phyloP scores from a whole-genome alignment of 352 stramenopile species.

The Aphanomyces invadans region DNA sequence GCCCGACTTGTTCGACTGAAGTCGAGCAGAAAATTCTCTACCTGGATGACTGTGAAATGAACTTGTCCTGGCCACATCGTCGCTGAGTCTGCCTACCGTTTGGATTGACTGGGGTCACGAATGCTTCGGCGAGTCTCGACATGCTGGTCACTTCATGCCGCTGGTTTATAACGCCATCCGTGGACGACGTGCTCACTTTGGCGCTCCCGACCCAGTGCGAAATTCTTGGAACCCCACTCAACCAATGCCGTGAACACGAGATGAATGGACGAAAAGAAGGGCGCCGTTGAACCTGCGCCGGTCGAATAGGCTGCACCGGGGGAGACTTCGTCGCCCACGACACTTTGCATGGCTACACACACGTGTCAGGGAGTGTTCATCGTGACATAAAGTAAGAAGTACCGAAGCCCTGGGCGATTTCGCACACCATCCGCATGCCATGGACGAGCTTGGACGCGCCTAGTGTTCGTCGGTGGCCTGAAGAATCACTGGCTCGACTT shows the following conservation, averaged over 20 bases:
- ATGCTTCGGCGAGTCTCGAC: not conserved
- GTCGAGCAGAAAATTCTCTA: not conserved
- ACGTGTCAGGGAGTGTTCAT: not conserved
- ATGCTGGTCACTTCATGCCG: not conserved
- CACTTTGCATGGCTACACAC: not conserved
- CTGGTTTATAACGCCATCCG: not conserved
- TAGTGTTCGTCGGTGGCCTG: constrained; percentile 43
- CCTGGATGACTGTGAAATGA: not conserved
- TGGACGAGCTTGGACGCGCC: constrained; percentile 56
- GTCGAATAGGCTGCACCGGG: not conserved
- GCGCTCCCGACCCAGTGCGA: constrained; percentile 7
- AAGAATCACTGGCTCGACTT: constrained; percentile 43
- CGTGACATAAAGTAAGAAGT: not conserved
- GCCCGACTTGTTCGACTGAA: constrained; percentile 9
- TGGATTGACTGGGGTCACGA: not conserved
- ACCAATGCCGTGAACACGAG: not conserved
- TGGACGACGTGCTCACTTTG: constrained; percentile 1
- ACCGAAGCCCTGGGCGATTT: constrained; percentile 21
- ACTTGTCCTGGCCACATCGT: not conserved
- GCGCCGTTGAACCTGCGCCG: not conserved
- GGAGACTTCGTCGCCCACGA: not conserved
- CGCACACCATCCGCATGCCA: constrained; percentile 47
- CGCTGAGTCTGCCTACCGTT: not conserved
- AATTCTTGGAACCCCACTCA: not conserved
- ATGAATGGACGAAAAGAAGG: not conserved